These are phyloP conservation scores for Aspergillus sclerotiicarbonarius DNA, from an alignment of 495 filamentous ascomycete genomes.

Conservation along the genomic window DNA sequence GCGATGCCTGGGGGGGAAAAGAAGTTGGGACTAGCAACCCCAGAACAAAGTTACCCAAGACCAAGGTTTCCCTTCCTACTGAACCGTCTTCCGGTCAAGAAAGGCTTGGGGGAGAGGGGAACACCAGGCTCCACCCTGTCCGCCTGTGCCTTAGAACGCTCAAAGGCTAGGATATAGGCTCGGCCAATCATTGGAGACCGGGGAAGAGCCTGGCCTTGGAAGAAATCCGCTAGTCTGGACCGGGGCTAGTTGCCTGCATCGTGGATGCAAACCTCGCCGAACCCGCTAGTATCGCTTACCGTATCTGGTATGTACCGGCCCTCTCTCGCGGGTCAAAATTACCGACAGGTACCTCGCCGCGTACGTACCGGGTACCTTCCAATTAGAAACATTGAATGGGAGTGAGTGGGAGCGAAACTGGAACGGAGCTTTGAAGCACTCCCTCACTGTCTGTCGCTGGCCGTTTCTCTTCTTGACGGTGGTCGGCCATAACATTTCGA, in stretches of 20 bases:
- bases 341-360: not conserved
- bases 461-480: not conserved
- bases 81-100: slow-evolving; percentile 8
- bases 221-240: slow-evolving; percentile 12
- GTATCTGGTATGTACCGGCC: not conserved
- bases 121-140: slow-evolving; percentile 14
- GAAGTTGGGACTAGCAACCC: slow-evolving; percentile 14
- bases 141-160: slow-evolving; percentile 15
- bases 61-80: slow-evolving; percentile 8
- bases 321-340: not conserved
- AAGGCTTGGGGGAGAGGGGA: slow-evolving; percentile 14
- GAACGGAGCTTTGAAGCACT: not conserved
- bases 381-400: too few species aligned
- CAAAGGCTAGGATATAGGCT: slow-evolving; percentile 14
- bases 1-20: slow-evolving; percentile 15
- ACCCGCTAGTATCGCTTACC: slow-evolving; percentile 9
- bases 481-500: not conserved
- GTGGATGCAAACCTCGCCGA: slow-evolving; percentile 8
- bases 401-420: too few species aligned
- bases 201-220: slow-evolving; percentile 14
- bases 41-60: slow-evolving; percentile 9
- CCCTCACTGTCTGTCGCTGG: too few species aligned
- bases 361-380: not conserved
- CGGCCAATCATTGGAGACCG: slow-evolving; percentile 16
- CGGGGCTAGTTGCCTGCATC: slow-evolving; percentile 19